A percentile compares a stretch with the other conserved stretches of the same genome.
Conservation (phyloP, 495 filamentous ascomycete genomes). For the Penicillium daleae region DNA sequence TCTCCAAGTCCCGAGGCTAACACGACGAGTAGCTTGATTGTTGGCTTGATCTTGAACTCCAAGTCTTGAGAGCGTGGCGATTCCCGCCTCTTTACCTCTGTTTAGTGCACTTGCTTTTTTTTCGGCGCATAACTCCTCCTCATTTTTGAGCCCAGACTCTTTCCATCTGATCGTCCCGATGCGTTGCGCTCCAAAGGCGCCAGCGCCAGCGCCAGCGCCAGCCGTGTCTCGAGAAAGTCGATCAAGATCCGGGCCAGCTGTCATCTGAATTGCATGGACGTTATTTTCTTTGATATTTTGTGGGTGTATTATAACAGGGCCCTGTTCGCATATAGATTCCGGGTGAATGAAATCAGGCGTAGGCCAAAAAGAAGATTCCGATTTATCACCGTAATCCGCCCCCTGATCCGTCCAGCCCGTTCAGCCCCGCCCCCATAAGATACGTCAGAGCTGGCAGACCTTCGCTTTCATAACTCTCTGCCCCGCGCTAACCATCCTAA, state of each 20-base stretch:
- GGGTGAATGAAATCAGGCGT: conserved; percentile 24
- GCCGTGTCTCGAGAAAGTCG: not conserved
- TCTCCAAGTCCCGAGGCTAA: conserved; percentile 25
- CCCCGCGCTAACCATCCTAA: conserved; percentile 20
- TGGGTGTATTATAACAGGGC: conserved; percentile 29
- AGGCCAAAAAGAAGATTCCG: conserved; percentile 28
- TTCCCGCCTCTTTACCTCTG: conserved; percentile 4
- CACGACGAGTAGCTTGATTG: conserved; percentile 52
- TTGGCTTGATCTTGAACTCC: conserved; percentile 60
- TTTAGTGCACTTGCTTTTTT: conserved; percentile 9
- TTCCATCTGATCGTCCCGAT: conserved; percentile 3
- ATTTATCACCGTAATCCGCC: conserved; percentile 34
- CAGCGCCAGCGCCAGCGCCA: not conserved
- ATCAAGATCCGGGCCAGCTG: conserved; percentile 20
- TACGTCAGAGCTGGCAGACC: conserved; percentile 22
- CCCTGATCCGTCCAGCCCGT: conserved; percentile 28
- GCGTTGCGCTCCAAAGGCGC: not conserved
- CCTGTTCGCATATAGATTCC: conserved; percentile 29
- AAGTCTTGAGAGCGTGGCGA: conserved; percentile 36
- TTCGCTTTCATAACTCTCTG: conserved; percentile 23
- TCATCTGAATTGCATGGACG: conserved; percentile 21
- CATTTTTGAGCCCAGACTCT: not conserved
- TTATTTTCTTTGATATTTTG: conserved; percentile 13
- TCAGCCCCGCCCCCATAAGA: conserved; percentile 15
- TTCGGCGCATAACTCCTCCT: conserved; percentile 13